A percentile compares a stretch with the other conserved stretches of the same genome.
Evolutionary conservation across 371 early-diverging fungal genomes (phyloP).

Genomic region (Mucor sp.): DNA sequence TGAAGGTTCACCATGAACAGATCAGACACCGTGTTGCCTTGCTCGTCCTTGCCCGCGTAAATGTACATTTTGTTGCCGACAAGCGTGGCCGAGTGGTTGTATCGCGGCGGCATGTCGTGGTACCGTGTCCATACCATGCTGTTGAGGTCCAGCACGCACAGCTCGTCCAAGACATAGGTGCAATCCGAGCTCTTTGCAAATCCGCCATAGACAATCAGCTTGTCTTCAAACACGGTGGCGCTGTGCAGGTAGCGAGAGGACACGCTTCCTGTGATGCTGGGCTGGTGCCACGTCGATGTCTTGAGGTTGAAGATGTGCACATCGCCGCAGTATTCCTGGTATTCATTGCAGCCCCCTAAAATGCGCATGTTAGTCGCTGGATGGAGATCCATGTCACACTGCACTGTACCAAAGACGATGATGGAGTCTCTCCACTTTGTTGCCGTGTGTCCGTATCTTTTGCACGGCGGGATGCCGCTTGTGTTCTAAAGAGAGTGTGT

Average conservation of each 20-base stretch:
- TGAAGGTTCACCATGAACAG: conserved; percentile 55
- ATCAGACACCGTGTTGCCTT: conserved; percentile 60
- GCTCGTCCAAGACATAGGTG: conserved; percentile 62
- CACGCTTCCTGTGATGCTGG: conserved; percentile 54
- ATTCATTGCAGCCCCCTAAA: conserved; percentile 61
- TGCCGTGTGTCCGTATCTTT: conserved; percentile 65
- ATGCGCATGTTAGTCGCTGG: conserved; percentile 4
- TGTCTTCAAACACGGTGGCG: conserved; percentile 63
- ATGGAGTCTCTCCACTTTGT: conserved; percentile 59
- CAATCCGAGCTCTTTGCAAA: conserved; percentile 65
- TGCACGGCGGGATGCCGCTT: conserved; percentile 57
- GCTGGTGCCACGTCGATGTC: conserved; percentile 64
- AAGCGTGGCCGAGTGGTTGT: conserved; percentile 61
- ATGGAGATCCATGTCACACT: background rate
- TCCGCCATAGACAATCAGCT: conserved; percentile 69
- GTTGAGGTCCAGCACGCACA: conserved; percentile 55
- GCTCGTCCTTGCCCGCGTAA: conserved; percentile 60
- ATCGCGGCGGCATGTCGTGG: conserved; percentile 53
- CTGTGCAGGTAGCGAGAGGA: conserved; percentile 60
- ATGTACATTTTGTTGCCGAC: conserved; percentile 56
- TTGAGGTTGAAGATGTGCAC: conserved; percentile 62
- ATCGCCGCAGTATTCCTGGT: conserved; percentile 62
- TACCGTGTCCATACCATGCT: conserved; percentile 55
- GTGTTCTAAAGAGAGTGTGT: conserved; percentile 23
- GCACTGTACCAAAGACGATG: conserved; percentile 61